Evolutionary conservation across 73 alveolate genomes (phyloP).

Genomic region (Stentor roeselii): DNA sequence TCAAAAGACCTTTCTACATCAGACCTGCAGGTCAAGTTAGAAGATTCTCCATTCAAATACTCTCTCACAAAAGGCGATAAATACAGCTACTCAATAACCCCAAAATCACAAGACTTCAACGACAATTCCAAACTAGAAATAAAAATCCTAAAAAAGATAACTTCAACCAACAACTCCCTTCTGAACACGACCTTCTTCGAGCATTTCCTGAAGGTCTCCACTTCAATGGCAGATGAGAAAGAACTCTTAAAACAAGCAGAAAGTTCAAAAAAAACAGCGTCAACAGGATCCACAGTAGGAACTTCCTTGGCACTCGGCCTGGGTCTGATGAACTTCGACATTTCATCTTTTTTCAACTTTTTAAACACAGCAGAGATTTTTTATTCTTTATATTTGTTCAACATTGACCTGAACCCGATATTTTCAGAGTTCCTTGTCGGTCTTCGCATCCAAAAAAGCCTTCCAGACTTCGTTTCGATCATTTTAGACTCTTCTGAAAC

Average conservation of each 20-base stretch:
- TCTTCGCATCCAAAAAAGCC: neutral
- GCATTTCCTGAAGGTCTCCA: neutral
- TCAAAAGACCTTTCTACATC: neutral
- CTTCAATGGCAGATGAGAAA: neutral
- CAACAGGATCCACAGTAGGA: neutral
- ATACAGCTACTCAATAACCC: neutral
- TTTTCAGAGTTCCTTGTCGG: no score
- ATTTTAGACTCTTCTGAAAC: neutral
- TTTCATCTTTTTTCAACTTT: neutral
- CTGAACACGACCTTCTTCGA: neutral
- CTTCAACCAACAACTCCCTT: neutral
- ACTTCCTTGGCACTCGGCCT: neutral
- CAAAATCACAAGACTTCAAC: neutral
- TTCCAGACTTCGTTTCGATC: neutral
- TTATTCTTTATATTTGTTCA: neutral
- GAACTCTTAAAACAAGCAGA: neutral
- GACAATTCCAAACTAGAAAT: neutral
- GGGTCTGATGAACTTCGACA: neutral
- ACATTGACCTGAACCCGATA: neutral
- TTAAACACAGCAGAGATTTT: neutral
- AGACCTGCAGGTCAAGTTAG: neutral
- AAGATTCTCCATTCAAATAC: neutral
- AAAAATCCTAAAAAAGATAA: no score
- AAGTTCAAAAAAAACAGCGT: neutral
- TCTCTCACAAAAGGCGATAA: neutral